These are phyloP conservation scores for Dicorynia guianensis DNA, from an alignment of 306 rosid genomes.

Conservation along the genomic window DNA sequence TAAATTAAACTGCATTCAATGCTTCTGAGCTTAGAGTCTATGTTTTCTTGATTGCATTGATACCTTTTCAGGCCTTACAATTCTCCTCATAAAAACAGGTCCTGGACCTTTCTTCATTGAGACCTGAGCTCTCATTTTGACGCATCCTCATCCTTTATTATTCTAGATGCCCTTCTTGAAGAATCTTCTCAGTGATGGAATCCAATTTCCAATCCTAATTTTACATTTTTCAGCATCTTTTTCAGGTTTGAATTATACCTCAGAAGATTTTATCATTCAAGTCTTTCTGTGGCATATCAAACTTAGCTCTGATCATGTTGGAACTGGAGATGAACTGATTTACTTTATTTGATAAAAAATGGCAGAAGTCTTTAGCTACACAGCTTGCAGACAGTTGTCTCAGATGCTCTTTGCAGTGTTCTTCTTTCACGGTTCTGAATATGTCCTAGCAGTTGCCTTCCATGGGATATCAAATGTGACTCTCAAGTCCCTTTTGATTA, in stretches of 20 bases:
- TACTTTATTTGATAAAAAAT: conserved; percentile 53
- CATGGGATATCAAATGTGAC: conserved; percentile 76
- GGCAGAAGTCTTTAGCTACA: conserved; percentile 64
- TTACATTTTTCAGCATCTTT: conserved; percentile 37
- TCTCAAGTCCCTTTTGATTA: conserved; percentile 76
- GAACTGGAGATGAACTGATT: conserved; percentile 25
- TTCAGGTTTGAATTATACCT: conserved; percentile 48
- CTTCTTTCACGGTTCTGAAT: conserved; percentile 87
- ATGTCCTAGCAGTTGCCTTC: conserved; percentile 61
- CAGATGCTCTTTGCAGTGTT: conserved; percentile 63
- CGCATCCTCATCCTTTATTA: conserved; percentile 1
- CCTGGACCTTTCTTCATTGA: background rate
- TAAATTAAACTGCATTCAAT: background rate
- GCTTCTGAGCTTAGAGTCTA: background rate
- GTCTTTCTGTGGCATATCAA: conserved; percentile 40
- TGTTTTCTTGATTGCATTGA: conserved; percentile 8
- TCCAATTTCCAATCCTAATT: conserved; percentile 28
- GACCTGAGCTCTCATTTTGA: conserved; percentile 14
- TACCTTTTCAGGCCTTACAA: background rate
- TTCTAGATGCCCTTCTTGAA: conserved; percentile 40
- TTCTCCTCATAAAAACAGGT: conserved; percentile 6
- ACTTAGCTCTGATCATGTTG: conserved; percentile 14
- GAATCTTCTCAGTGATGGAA: conserved; percentile 35
- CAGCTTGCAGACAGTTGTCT: conserved; percentile 71
- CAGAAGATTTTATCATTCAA: conserved; percentile 34